phyloP scores from a whole-genome alignment of 441 rosid genomes.

The Populus hybrid region DNA sequence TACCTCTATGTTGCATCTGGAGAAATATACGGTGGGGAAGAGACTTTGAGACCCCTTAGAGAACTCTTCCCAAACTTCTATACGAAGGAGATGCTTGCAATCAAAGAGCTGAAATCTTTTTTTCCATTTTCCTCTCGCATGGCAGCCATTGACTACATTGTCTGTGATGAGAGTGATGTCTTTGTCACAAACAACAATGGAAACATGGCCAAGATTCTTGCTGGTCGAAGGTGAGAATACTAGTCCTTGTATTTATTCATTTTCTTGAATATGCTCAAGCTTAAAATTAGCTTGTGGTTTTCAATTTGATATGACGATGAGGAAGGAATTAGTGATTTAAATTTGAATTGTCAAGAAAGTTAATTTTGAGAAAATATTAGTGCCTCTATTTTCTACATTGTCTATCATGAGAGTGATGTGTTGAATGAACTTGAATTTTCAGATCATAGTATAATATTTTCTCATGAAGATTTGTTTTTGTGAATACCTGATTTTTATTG shows the following conservation, averaged over 20 bases:
- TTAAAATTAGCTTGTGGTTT: not conserved
- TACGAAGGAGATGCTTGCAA: conserved; percentile 92
- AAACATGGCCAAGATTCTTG: conserved; percentile 98
- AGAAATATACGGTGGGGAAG: conserved; percentile 97
- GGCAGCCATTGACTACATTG: conserved; percentile 93
- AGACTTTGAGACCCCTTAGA: conserved; percentile 76
- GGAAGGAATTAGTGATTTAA: not conserved
- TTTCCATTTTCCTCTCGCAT: conserved; percentile 87
- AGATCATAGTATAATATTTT: not conserved
- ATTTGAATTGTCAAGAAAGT: not conserved
- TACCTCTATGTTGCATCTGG: conserved; percentile 95
- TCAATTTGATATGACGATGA: not conserved
- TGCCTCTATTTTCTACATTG: not conserved
- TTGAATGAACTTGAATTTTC: not conserved
- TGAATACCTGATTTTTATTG: not conserved
- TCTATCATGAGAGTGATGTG: not conserved
- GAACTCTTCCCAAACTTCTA: conserved; percentile 92
- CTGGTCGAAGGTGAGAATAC: conserved; percentile 86
- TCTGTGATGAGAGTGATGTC: conserved; percentile 91
- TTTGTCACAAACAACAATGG: conserved; percentile 95
- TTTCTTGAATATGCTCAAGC: not conserved
- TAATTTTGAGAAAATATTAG: not conserved
- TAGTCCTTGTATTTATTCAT: not conserved
- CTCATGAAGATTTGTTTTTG: not conserved
- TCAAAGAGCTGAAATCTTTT: conserved; percentile 68